Conservation (phyloP, 2,329 filamentous ascomycete genomes). For the Aspergillus udagawae region DNA sequence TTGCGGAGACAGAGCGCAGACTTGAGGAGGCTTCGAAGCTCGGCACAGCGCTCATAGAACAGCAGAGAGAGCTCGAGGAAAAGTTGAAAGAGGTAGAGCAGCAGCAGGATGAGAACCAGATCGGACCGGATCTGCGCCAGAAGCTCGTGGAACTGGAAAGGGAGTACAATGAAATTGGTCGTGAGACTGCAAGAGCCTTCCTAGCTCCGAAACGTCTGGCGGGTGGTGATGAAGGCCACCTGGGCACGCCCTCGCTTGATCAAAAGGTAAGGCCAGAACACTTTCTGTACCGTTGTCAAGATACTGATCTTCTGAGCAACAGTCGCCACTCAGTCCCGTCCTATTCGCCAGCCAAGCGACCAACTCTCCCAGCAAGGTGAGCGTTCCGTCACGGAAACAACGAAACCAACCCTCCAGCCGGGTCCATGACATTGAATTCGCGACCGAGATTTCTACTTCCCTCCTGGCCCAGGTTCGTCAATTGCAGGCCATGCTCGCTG, state of each 20-base stretch:
- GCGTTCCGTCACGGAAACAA: conserved; percentile 79
- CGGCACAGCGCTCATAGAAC: conserved; percentile 80
- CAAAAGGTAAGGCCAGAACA: conserved; percentile 34
- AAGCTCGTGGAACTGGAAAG: conserved; percentile 84
- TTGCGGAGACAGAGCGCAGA: conserved; percentile 86
- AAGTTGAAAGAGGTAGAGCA: conserved; percentile 80
- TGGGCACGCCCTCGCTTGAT: conserved; percentile 45
- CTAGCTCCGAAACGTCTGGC: conserved; percentile 75
- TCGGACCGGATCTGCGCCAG: conserved; percentile 75
- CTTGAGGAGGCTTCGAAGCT: conserved; percentile 88
- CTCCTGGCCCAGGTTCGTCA: conserved; percentile 91
- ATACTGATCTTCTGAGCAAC: conserved; percentile 9
- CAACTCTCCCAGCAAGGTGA: conserved; percentile 83
- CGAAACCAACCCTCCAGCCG: conserved; percentile 85
- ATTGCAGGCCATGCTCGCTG: conserved; percentile 75
- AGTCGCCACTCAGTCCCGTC: conserved; percentile 68
- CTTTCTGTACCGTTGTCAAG: not conserved
- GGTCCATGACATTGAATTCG: conserved; percentile 94
- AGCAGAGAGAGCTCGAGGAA: conserved; percentile 77
- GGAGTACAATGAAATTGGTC: conserved; percentile 90
- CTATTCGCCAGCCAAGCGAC: conserved; percentile 82
- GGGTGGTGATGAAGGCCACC: conserved; percentile 58
- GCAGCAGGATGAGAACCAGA: conserved; percentile 69
- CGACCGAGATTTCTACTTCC: conserved; percentile 95
- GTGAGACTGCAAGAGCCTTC: conserved; percentile 84